Conservation (phyloP, 768 basidiomycete species). For the Russula virescens region DNA sequence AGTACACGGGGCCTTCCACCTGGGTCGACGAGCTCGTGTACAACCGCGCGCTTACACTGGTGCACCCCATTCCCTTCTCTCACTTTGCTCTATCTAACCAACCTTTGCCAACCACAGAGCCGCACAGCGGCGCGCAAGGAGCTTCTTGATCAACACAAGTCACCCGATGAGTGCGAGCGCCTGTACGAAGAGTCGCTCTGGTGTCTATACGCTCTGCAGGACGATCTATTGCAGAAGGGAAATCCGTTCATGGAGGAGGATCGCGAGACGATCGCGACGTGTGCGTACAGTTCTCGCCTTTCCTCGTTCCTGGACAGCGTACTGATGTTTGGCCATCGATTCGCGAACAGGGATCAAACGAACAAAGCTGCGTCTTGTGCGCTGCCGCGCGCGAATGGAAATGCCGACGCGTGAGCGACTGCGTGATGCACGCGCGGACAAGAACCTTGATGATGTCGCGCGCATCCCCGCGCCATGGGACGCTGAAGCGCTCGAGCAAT, state of each 20-base stretch:
- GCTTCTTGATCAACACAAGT: constrained; percentile 68
- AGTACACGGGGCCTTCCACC: constrained; percentile 74
- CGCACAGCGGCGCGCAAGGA: constrained; percentile 91
- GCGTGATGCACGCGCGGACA: constrained; percentile 70
- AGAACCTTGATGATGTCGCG: constrained; percentile 70
- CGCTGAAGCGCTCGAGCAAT: constrained; percentile 19
- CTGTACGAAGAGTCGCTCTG: constrained; percentile 93
- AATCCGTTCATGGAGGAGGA: constrained; percentile 87
- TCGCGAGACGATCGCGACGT: constrained; percentile 68
- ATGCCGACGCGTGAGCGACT: constrained; percentile 71
- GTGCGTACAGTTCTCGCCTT: constrained; percentile 37
- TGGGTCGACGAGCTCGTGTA: constrained; percentile 91
- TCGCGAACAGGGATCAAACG: constrained; percentile 65
- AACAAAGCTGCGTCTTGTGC: constrained; percentile 75
- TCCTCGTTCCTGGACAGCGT: neutral
- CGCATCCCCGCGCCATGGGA: constrained; percentile 59
- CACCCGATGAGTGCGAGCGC: constrained; percentile 82
- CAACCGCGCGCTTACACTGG: constrained; percentile 82
- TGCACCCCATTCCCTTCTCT: constrained; percentile 36
- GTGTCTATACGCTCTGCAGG: constrained; percentile 89
- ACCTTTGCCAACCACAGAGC: constrained; percentile 48
- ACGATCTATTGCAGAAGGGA: constrained; percentile 74
- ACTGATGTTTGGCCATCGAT: neutral
- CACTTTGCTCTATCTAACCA: neutral
- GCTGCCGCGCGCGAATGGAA: constrained; percentile 68